Evolutionary conservation across 257 asterid species (phyloP), one percentile per base, ranked within the genome.

Genomic region (Rubia yunnanensis): DNA sequence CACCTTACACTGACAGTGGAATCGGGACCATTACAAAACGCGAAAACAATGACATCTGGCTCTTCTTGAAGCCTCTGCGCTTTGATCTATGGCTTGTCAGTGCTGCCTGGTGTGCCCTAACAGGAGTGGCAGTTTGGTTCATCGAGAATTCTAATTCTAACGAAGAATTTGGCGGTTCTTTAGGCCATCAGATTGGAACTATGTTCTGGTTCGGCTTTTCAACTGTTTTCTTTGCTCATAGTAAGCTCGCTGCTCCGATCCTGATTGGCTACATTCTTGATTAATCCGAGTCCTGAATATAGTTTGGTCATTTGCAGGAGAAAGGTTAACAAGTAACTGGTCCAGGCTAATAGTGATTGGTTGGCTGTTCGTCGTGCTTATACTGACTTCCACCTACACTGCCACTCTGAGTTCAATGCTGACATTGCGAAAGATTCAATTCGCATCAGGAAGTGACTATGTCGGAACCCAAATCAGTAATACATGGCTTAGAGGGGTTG

Each of bases 351-450:
- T 80, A 0, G 82, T 80, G 70, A 65, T 73, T 6, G 30, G 70
- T 13, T 83, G 88, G 88, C 44, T 83, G 30, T 78, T 83, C 20
- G 78, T 78, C 4, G 84, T 83, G 39, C 79, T 80, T 39, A 76
- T 83, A 72, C 60, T 84, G 64, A 72, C 89, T 13, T 76, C 89
- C 10, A 79, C 82, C 41, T 84, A 81, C 60, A 75, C 75, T 26
- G 86, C 89, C 20, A 77, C 78, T 27, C 57, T 81, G 76, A 84
- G 85, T 68, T 79, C 86, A 8, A 76, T 73, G 44, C 63, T 84
- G 75, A 84, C 89, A 3, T 69, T 81, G 2, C 70, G 64, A 60
- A 78, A 72, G 58, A 74, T 84, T 27, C 74, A 55, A 56, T 54
- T 66, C 26, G 57, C 77, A 64, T 72, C 26, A 31, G 46, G 79